Conservation (phyloP, 495 filamentous ascomycete genomes). For the Tuber aestivum region DNA sequence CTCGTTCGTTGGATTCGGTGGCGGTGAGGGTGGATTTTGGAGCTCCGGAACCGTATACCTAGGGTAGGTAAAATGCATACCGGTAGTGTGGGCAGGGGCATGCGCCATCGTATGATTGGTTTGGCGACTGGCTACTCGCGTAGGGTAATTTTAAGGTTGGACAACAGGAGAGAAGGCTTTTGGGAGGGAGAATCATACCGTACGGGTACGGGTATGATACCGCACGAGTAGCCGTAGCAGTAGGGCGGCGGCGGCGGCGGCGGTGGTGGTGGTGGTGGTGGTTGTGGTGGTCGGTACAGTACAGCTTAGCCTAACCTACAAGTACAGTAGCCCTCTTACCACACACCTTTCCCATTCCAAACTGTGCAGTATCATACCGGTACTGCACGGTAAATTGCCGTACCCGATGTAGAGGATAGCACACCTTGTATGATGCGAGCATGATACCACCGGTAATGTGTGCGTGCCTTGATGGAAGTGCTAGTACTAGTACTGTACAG, state of each 20-base stretch:
- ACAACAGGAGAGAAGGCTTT: not conserved
- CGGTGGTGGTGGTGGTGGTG: not conserved
- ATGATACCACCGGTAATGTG: no score
- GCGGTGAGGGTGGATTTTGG: not conserved
- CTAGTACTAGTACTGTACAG: no score
- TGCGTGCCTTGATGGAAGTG: no score
- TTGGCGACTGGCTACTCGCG: not conserved
- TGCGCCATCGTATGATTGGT: slow-evolving; percentile 1
- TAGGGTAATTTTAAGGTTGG: not conserved
- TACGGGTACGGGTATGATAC: no score
- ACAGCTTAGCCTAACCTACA: not conserved
- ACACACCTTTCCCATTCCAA: not conserved
- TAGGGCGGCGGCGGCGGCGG: no score
- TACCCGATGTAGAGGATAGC: not conserved
- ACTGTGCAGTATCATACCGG: no score
- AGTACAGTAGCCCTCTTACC: not conserved
- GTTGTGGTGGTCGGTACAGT: not conserved
- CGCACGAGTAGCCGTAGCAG: no score
- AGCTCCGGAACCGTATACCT: not conserved
- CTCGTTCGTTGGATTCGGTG: not conserved
- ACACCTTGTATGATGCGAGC: no score
- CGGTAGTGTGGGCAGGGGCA: not conserved
- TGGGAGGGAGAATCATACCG: not conserved
- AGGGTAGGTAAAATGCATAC: not conserved
- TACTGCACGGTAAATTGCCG: not conserved